phyloP scores from a whole-genome alignment of 805 yeast species.

The Komagataella pastoris region DNA sequence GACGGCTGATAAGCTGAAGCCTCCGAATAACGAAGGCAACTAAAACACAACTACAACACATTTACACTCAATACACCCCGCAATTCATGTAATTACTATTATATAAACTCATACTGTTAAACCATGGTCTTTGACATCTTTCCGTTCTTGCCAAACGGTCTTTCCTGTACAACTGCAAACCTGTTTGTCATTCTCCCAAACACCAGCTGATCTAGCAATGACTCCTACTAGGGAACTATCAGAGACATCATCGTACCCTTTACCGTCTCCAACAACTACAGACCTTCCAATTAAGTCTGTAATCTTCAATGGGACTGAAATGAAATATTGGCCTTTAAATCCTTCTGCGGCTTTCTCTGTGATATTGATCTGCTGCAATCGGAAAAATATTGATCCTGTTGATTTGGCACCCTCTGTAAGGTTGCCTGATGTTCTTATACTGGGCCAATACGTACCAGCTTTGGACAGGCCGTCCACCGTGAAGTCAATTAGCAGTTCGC shows the following conservation, averaged over 20 bases:
- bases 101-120: conserved; percentile 11
- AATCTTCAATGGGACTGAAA: conserved; percentile 32
- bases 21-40: conserved; percentile 6
- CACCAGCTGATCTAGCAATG: conserved; percentile 92
- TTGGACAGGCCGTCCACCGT: conserved; percentile 58
- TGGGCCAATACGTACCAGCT: conserved; percentile 52
- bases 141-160: conserved; percentile 90
- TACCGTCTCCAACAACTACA: conserved; percentile 27
- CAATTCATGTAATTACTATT: conserved; percentile 3
- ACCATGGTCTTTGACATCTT: conserved; percentile 58
- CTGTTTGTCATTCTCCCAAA: conserved; percentile 89
- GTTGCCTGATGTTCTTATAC: conserved; percentile 61
- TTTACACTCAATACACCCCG: background rate
- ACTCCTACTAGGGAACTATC: conserved; percentile 60
- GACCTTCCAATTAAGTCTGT: conserved; percentile 62
- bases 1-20: conserved; percentile 7
- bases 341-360: conserved; percentile 15
- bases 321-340: conserved; percentile 31
- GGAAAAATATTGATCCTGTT: conserved; percentile 39
- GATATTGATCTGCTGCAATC: conserved; percentile 28
- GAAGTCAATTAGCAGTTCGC: conserved; percentile 55
- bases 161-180: conserved; percentile 94
- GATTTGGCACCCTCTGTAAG: conserved; percentile 58
- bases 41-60: background rate
- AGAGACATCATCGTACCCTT: conserved; percentile 22